These are phyloP conservation scores for Cnidoscolus chayamansa DNA, from an alignment of 441 rosid species.

Conservation along the genomic window DNA sequence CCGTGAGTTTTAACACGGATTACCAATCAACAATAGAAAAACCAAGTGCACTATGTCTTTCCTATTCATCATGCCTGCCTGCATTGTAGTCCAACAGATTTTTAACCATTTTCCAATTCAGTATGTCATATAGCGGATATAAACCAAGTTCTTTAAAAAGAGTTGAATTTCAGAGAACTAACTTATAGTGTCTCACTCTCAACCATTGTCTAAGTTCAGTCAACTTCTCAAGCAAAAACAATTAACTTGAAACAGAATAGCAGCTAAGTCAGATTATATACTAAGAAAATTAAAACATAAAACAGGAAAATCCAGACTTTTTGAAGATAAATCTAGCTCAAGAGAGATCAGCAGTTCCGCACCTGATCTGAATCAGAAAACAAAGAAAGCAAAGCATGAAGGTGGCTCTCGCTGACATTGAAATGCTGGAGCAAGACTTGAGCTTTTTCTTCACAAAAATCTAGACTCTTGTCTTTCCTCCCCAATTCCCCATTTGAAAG, in stretches of 20 bases:
- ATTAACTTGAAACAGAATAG: conserved; percentile 16
- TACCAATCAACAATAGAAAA: background rate
- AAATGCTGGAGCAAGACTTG: conserved; percentile 84
- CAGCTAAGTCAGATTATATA: conserved; percentile 16
- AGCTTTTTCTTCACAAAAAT: conserved; percentile 66
- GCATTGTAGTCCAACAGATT: conserved; percentile 1
- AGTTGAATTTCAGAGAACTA: conserved; percentile 15
- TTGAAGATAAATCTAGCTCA: background rate
- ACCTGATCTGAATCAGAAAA: conserved; percentile 80
- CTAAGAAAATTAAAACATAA: conserved; percentile 2
- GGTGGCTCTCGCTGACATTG: conserved; percentile 89
- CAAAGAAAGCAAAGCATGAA: conserved; percentile 72
- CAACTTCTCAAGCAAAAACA: conserved; percentile 21
- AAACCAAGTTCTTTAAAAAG: background rate
- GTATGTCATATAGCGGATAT: background rate
- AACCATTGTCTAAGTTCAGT: background rate
- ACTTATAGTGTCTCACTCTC: background rate
- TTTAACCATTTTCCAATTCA: background rate
- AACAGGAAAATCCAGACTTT: background rate
- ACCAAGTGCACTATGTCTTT: background rate
- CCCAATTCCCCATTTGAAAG: conserved; percentile 24
- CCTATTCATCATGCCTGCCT: conserved; percentile 7
- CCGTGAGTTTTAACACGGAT: background rate
- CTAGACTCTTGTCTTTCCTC: conserved; percentile 24
- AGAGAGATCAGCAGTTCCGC: conserved; percentile 17